A percentile compares a stretch with the other conserved stretches of the same genome.
phyloP scores from a whole-genome alignment of 169 alveolate species.

The Plasmodium cynomolgi region DNA sequence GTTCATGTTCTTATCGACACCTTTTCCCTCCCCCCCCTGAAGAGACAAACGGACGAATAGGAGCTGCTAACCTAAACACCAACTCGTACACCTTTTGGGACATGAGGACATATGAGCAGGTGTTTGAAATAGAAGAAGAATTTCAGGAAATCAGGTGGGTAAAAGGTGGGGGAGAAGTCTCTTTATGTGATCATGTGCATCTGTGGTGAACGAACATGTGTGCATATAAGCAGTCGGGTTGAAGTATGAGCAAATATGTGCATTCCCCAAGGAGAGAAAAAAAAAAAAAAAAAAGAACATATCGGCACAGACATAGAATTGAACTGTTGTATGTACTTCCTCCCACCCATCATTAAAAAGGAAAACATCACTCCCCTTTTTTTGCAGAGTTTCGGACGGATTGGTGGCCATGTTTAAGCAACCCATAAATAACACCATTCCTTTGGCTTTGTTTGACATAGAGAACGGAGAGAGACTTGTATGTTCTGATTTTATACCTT shows the following conservation, averaged over 20 bases:
- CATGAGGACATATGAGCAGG: constrained; percentile 49
- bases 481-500: not conserved
- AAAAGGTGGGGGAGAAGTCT: not conserved
- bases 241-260: not conserved
- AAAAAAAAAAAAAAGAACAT: not conserved
- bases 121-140: constrained; percentile 69
- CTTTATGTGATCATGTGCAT: not conserved
- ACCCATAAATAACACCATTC: constrained; percentile 78
- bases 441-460: constrained; percentile 81
- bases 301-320: not conserved
- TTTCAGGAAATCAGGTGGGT: constrained; percentile 69
- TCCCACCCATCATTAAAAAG: not conserved
- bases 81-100: constrained; percentile 84
- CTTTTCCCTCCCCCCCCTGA: not conserved
- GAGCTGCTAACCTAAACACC: constrained; percentile 82
- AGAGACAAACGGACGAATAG: constrained; percentile 83
- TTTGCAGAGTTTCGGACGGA: constrained; percentile 83
- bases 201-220: not conserved
- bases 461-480: constrained; percentile 83
- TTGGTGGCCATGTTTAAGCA: constrained; percentile 84
- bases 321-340: not conserved
- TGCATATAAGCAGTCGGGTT: not conserved
- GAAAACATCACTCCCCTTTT: not conserved
- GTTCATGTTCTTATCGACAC: not conserved
- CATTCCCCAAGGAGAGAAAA: not conserved